Conservation (phyloP, 2,329 filamentous ascomycete species). For the Epichloe bromicola region DNA sequence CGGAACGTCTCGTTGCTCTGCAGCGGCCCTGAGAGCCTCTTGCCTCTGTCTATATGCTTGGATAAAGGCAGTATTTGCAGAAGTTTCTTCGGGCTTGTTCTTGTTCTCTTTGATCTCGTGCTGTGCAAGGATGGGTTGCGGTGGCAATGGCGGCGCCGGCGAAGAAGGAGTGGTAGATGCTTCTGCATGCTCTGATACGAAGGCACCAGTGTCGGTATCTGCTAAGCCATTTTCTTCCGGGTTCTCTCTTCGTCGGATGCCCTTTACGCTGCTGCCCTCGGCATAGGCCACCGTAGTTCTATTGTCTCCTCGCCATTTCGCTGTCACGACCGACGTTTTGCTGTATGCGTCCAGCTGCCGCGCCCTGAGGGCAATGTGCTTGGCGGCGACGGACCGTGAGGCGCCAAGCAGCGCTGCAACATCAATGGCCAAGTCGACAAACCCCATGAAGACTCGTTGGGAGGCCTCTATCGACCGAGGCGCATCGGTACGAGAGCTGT, state of each 20-base stretch:
- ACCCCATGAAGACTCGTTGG: conserved; percentile 33
- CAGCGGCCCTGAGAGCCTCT: conserved; percentile 4
- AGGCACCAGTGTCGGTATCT: not conserved
- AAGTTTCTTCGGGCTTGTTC: not conserved
- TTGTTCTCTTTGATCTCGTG: not conserved
- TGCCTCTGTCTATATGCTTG: conserved; percentile 5
- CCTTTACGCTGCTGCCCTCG: not conserved
- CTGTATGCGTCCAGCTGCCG: conserved; percentile 39
- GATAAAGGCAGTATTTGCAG: not conserved
- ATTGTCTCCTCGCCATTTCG: conserved; percentile 18
- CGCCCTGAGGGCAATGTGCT: conserved; percentile 44
- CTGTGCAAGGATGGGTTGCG: not conserved
- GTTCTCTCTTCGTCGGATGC: not conserved
- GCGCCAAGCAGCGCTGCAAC: conserved; percentile 57
- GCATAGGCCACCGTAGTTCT: not conserved
- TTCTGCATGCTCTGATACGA: not conserved
- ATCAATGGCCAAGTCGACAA: conserved; percentile 55
- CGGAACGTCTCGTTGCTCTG: conserved; percentile 22
- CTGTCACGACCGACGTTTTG: conserved; percentile 31
- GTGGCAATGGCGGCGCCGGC: not conserved
- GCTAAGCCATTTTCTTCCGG: not conserved
- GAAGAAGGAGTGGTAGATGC: not conserved
- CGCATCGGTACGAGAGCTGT: conserved; percentile 11
- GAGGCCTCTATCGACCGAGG: conserved; percentile 12
- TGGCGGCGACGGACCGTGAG: conserved; percentile 52